Conservation (phyloP, 805 yeast genomes). For the Metschnikowia henanensis region DNA sequence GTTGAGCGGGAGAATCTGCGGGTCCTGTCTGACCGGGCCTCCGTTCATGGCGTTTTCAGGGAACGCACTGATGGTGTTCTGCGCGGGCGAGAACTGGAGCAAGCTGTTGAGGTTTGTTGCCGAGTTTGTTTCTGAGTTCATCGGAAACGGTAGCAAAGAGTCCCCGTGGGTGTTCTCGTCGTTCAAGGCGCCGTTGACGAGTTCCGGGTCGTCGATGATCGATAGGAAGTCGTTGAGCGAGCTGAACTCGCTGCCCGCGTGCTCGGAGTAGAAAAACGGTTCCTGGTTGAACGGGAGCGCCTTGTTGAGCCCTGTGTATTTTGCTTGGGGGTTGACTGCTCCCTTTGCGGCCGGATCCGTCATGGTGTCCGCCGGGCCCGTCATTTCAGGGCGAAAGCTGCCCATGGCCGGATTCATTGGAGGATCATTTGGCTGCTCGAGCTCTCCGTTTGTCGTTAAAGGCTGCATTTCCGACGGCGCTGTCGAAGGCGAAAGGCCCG, state of each 20-base stretch:
- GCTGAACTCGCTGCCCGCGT: conserved; percentile 89
- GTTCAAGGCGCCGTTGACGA: conserved; percentile 47
- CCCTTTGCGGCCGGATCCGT: neutral
- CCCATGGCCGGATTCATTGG: neutral
- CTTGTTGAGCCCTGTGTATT: conserved; percentile 36
- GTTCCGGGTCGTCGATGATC: conserved; percentile 84
- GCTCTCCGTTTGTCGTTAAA: neutral
- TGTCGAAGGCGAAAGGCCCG: conserved; percentile 16
- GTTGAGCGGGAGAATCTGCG: conserved; percentile 12
- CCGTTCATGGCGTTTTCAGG: conserved; percentile 5
- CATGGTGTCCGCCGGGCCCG: neutral
- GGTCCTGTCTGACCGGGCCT: conserved; percentile 8
- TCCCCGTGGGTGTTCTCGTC: conserved; percentile 19
- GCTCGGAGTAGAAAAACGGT: conserved; percentile 85
- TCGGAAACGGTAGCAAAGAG: conserved; percentile 17
- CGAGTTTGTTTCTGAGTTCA: conserved; percentile 10
- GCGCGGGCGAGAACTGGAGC: conserved; percentile 31
- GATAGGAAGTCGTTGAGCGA: conserved; percentile 86
- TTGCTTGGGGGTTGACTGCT: neutral
- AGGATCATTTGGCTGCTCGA: neutral
- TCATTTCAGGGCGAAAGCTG: conserved; percentile 1
- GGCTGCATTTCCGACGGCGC: conserved; percentile 2
- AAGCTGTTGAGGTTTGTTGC: conserved; percentile 19
- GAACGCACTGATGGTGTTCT: conserved; percentile 7
- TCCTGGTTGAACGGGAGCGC: conserved; percentile 53